A percentile compares a stretch with the other conserved stretches of the same genome.
Conservation (phyloP, 1,284 basidiomycete species). For the Tylopilus sp. region DNA sequence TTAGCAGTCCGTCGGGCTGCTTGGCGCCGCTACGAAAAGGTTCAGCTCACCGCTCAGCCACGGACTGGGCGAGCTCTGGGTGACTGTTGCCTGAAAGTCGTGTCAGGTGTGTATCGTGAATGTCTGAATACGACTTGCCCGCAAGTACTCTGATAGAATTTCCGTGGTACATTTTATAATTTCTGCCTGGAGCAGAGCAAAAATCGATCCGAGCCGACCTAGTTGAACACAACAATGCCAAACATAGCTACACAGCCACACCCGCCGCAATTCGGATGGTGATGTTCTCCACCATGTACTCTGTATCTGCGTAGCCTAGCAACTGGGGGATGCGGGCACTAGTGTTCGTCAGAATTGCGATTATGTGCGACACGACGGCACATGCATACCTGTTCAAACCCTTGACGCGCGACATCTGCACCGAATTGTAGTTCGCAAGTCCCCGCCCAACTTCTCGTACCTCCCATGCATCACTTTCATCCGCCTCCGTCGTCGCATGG, state of each 20-base stretch:
- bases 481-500: conserved; percentile 25
- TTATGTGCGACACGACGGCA: rapidly evolving
- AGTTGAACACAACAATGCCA: conserved; percentile 18
- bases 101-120: conserved; percentile 18
- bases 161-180: conserved; percentile 72
- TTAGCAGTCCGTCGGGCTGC: conserved; percentile 45
- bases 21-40: conserved; percentile 28
- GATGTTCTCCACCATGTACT: conserved; percentile 94
- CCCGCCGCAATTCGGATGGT: conserved; percentile 50
- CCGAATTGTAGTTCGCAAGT: conserved; percentile 93
- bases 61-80: conserved; percentile 91
- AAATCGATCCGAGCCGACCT: conserved; percentile 9
- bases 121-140: conserved; percentile 50
- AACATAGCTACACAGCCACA: conserved; percentile 34
- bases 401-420: conserved; percentile 86
- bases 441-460: conserved; percentile 91
- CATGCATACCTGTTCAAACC: conserved; percentile 78
- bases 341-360: conserved; percentile 1
- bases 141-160: conserved; percentile 93
- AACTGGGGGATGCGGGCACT: conserved; percentile 81
- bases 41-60: conserved; percentile 89
- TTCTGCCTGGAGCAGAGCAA: conserved; percentile 15
- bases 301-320: conserved; percentile 91
- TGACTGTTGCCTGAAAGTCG: conserved; percentile 85
- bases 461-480: conserved; percentile 60